These are phyloP conservation scores for Porogramme epimiltina DNA, from an alignment of 1,284 basidiomycete genomes.

Conservation along the genomic window DNA sequence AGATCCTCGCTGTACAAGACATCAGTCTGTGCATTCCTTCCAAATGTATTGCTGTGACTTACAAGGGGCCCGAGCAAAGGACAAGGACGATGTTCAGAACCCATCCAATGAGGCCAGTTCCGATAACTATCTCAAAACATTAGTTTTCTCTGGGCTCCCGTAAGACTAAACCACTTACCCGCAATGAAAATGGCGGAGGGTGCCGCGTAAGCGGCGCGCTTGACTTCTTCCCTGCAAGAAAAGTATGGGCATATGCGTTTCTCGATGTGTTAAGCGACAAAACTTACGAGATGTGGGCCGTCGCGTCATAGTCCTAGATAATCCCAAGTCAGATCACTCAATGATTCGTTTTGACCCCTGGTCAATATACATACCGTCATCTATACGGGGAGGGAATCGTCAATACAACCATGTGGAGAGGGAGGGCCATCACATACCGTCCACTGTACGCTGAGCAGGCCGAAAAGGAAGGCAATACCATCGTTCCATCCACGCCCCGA, in stretches of 20 bases:
- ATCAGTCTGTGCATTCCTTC: slow-evolving; percentile 1
- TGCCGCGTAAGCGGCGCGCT: slow-evolving; percentile 84
- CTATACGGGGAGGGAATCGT: slow-evolving; percentile 30
- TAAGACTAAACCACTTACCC: slow-evolving; percentile 39
- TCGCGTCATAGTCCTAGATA: slow-evolving; percentile 67
- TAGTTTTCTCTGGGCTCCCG: background rate
- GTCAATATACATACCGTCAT: slow-evolving; percentile 69
- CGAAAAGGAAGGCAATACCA: slow-evolving; percentile 86
- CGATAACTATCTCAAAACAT: slow-evolving; percentile 53
- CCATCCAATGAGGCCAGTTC: slow-evolving; percentile 85
- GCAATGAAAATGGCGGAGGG: slow-evolving; percentile 86
- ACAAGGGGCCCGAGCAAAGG: slow-evolving; percentile 79
- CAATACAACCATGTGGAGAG: background rate
- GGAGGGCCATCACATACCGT: slow-evolving; percentile 53
- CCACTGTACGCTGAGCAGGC: slow-evolving; percentile 90
- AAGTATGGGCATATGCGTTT: slow-evolving; percentile 25
- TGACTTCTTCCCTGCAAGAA: slow-evolving; percentile 92
- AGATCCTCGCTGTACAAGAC: slow-evolving; percentile 50
- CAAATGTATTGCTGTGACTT: slow-evolving; percentile 27
- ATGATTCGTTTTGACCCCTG: too few relatives aligned
- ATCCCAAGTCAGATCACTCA: too few relatives aligned
- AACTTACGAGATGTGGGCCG: slow-evolving; percentile 85
- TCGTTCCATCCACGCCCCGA: slow-evolving; percentile 78
- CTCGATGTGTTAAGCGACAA: background rate
- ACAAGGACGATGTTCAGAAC: slow-evolving; percentile 81